phyloP scores from a whole-genome alignment of 78 protist species.

The Planoprotostelium fungivorum region DNA sequence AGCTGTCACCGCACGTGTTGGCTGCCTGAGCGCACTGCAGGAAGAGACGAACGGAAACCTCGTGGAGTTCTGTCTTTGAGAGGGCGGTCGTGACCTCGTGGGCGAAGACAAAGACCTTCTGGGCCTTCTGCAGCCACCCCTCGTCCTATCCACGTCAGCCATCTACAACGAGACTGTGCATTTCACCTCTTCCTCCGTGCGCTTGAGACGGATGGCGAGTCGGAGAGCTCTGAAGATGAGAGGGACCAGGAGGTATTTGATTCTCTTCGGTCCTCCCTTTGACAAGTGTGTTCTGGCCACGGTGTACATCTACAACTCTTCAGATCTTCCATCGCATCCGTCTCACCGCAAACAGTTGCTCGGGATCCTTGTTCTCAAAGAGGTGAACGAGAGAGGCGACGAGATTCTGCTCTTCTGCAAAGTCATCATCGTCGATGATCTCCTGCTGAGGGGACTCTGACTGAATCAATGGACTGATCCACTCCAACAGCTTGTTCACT shows the following conservation, averaged over 20 bases:
- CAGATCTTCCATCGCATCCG: background rate
- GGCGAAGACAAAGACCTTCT: constrained; percentile 60
- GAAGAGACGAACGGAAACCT: constrained; percentile 69
- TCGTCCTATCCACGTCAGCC: background rate
- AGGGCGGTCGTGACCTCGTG: constrained; percentile 60
- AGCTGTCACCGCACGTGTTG: constrained; percentile 32
- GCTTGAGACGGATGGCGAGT: constrained; percentile 46
- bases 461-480: constrained; percentile 28
- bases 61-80: constrained; percentile 33
- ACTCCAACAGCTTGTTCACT: constrained; percentile 37
- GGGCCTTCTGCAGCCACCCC: background rate
- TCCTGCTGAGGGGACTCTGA: constrained; percentile 55
- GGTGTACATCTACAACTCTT: constrained; percentile 48
- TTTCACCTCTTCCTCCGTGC: constrained; percentile 37
- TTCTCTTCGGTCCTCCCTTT: constrained; percentile 77
- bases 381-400: constrained; percentile 75
- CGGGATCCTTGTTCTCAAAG: constrained; percentile 53
- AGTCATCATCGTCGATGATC: constrained; percentile 67
- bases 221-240: constrained; percentile 50
- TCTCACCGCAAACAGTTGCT: constrained; percentile 28
- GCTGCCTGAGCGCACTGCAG: constrained; percentile 81
- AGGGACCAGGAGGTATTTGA: constrained; percentile 57
- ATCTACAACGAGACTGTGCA: background rate
- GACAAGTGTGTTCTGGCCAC: constrained; percentile 67
- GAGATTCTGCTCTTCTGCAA: constrained; percentile 77